Evolutionary conservation across 1,284 basidiomycete genomes (phyloP).

Genomic region (Tylopilus sp.): DNA sequence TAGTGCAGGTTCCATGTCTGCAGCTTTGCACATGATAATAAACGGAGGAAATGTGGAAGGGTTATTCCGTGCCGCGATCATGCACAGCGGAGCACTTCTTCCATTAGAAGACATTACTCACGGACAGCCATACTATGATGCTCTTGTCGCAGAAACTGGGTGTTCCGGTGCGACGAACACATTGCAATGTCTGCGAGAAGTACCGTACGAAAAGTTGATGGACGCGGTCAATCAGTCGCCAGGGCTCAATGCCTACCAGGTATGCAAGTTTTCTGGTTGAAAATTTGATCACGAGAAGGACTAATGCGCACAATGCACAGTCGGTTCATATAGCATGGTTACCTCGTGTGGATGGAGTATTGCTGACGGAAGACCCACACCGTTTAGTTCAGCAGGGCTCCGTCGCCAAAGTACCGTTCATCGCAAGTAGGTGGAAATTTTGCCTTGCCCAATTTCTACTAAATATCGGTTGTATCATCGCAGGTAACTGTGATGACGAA

Average conservation of each 20-base stretch:
- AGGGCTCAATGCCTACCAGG: conserved; percentile 58
- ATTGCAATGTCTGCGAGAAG: conserved; percentile 45
- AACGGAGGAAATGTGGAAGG: too few relatives aligned
- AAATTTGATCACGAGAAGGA: background rate
- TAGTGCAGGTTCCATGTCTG: conserved; percentile 47
- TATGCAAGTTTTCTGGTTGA: too few relatives aligned
- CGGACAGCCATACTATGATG: conserved; percentile 39
- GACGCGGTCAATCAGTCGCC: conserved; percentile 23
- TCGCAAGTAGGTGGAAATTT: conserved; percentile 51
- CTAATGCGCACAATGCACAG: too few relatives aligned
- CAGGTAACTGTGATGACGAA: conserved; percentile 64
- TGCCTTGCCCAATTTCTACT: conserved; percentile 14
- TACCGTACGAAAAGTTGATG: conserved; percentile 35
- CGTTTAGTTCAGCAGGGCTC: conserved; percentile 51
- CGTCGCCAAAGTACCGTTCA: conserved; percentile 59
- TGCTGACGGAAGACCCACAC: conserved; percentile 57
- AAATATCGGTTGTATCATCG: conserved; percentile 39
- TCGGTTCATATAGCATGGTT: conserved; percentile 49
- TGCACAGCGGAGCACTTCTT: conserved; percentile 10
- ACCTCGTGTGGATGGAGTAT: conserved; percentile 64
- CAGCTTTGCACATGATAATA: conserved; percentile 39
- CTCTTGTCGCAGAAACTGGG: conserved; percentile 30
- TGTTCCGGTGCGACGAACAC: conserved; percentile 36
- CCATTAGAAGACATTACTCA: conserved; percentile 34
- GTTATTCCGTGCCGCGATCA: too few relatives aligned